phyloP scores from a whole-genome alignment of 2,329 filamentous ascomycete genomes.

The Trichoderma atroviride region DNA sequence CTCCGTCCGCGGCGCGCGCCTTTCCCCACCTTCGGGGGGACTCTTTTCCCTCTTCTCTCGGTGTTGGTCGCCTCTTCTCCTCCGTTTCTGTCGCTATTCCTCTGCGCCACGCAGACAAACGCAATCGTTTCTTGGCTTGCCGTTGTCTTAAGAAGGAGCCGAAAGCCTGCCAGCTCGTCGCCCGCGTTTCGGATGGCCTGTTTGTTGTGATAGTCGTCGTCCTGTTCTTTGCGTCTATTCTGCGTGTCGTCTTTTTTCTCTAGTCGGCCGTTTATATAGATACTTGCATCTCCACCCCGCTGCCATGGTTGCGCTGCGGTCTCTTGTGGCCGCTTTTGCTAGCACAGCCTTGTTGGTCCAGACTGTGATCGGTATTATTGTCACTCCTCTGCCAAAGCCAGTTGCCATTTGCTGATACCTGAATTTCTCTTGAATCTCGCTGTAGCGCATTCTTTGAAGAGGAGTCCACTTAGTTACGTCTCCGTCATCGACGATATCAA shows the following conservation, averaged over 20 bases:
- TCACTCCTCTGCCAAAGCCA: neutral
- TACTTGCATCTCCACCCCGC: neutral
- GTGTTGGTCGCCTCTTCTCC: neutral
- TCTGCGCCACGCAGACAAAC: constrained; percentile 14
- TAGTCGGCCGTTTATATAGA: constrained; percentile 13
- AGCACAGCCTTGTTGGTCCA: constrained; percentile 33
- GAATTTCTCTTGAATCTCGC: constrained; percentile 22
- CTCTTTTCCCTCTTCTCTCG: neutral
- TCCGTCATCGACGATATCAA: constrained; percentile 72
- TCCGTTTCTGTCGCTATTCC: neutral
- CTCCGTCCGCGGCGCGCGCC: constrained; percentile 9
- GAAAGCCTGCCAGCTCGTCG: neutral
- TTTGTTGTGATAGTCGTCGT: neutral
- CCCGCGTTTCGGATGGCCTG: constrained; percentile 19
- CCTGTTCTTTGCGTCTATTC: constrained; percentile 1
- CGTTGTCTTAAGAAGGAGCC: constrained; percentile 9
- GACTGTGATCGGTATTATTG: constrained; percentile 32
- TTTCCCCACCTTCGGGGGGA: neutral
- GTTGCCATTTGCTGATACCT: constrained; percentile 33
- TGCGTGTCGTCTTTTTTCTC: constrained; percentile 14
- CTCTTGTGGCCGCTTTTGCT: constrained; percentile 33
- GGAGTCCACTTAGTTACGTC: constrained; percentile 77
- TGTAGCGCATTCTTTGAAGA: constrained; percentile 68
- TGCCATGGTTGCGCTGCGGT: constrained; percentile 35
- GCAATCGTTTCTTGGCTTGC: constrained; percentile 13